phyloP scores from a whole-genome alignment of 225 moss, liverwort and hornwort genomes.

The Polytrichum commune region DNA sequence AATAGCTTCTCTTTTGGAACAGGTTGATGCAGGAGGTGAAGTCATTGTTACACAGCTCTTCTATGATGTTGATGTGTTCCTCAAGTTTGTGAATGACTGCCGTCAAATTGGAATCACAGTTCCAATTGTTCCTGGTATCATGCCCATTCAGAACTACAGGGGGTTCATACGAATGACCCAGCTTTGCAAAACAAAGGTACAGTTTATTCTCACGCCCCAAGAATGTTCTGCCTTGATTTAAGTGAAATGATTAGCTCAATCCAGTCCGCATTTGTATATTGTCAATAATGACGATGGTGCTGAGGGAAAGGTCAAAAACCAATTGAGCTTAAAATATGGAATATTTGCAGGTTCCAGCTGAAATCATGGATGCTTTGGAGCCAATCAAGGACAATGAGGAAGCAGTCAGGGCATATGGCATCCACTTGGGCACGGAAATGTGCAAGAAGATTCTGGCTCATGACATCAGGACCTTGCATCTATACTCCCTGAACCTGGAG shows the following conservation, averaged over 20 bases:
- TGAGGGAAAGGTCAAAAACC: too few species aligned
- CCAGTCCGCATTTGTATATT: too few species aligned
- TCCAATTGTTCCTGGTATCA: conserved; percentile 91
- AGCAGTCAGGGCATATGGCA: conserved; percentile 83
- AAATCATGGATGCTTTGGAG: conserved; percentile 73
- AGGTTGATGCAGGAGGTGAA: conserved; percentile 92
- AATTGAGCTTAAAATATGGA: too few species aligned
- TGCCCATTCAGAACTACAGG: conserved; percentile 95
- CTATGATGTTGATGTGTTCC: conserved; percentile 77
- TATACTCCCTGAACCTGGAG: conserved; percentile 93
- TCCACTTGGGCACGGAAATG: conserved; percentile 92
- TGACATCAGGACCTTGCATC: conserved; percentile 75
- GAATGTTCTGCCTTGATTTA: too few species aligned
- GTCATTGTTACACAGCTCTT: conserved; percentile 89
- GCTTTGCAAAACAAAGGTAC: conserved; percentile 93
- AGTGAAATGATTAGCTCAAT: too few species aligned
- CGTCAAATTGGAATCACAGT: conserved; percentile 84
- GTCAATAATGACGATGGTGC: too few species aligned
- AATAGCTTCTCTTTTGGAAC: not conserved
- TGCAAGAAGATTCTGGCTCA: conserved; percentile 91
- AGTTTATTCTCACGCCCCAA: not conserved
- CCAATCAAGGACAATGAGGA: conserved; percentile 97
- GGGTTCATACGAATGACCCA: conserved; percentile 94
- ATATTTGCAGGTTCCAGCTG: conserved; percentile 64
- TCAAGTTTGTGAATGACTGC: conserved; percentile 92